A percentile compares a stretch with the other conserved stretches of the same genome.
phyloP scores from a whole-genome alignment of 2,329 filamentous ascomycete genomes.

The Helminthosporium solani region DNA sequence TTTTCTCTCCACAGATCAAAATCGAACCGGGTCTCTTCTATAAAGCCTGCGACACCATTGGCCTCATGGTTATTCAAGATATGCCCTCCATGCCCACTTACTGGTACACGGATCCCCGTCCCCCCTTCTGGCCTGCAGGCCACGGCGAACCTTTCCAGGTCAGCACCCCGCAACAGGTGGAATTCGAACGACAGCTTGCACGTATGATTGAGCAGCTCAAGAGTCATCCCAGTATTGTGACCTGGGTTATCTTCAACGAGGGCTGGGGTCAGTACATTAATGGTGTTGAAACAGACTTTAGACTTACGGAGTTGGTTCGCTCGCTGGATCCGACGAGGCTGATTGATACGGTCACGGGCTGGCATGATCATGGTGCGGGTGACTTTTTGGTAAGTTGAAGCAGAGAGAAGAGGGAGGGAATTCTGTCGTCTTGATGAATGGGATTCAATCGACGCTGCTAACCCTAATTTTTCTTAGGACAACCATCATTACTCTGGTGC shows the following conservation, averaged over 20 bases:
- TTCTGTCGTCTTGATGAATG: no score
- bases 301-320: conserved; percentile 57
- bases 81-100: conserved; percentile 61
- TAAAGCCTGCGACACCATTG: conserved; percentile 65
- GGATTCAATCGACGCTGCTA: no score
- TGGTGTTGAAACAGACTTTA: conserved; percentile 49
- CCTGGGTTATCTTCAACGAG: conserved; percentile 73
- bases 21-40: conserved; percentile 68
- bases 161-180: conserved; percentile 48
- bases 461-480: conserved; percentile 55
- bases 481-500: conserved; percentile 73
- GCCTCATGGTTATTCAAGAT: conserved; percentile 68
- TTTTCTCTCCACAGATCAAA: conserved; percentile 54
- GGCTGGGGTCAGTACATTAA: conserved; percentile 64
- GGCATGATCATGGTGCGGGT: conserved; percentile 67
- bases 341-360: conserved; percentile 64
- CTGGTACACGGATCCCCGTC: conserved; percentile 16
- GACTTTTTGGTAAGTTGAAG: conserved; percentile 50
- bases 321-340: conserved; percentile 64
- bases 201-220: conserved; percentile 63
- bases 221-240: conserved; percentile 64
- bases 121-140: conserved; percentile 5
- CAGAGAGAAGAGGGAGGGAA: no score
- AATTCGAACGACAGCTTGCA: conserved; percentile 65
- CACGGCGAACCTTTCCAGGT: not conserved